These are phyloP conservation scores for Pyricularia grisea DNA, from an alignment of 2,329 filamentous ascomycete species.

Conservation along the genomic window DNA sequence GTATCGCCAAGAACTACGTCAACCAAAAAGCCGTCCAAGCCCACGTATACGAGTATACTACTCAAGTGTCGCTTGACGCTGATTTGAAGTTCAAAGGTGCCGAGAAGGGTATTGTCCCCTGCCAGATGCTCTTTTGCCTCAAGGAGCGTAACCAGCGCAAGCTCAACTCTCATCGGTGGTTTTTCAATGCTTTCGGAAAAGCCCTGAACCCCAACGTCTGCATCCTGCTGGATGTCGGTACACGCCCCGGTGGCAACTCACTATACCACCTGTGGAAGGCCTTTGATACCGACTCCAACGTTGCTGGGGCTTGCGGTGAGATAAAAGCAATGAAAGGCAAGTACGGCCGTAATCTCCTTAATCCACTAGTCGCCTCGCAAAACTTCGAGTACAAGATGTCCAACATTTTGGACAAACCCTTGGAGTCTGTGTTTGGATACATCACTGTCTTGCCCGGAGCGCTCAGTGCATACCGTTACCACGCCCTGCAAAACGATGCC, in stretches of 20 bases:
- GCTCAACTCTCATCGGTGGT: constrained; percentile 97
- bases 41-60: constrained; percentile 98
- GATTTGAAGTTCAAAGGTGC: constrained; percentile 98
- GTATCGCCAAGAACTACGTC: constrained; percentile 97
- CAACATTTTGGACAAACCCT: constrained; percentile 93
- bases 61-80: constrained; percentile 89
- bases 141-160: constrained; percentile 98
- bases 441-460: constrained; percentile 96
- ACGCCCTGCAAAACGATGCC: constrained; percentile 92
- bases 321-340: constrained; percentile 96
- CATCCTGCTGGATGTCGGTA: constrained; percentile 93
- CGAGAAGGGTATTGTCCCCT: constrained; percentile 96
- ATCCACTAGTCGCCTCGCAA: constrained; percentile 90
- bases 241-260: constrained; percentile 77
- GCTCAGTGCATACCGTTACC: constrained; percentile 89
- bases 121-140: constrained; percentile 95
- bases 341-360: constrained; percentile 72
- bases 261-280: constrained; percentile 99
- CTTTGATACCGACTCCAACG: constrained; percentile 95
- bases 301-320: constrained; percentile 92
- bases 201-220: constrained; percentile 93
- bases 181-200: constrained; percentile 95
- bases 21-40: constrained; percentile 93
- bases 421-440: constrained; percentile 96
- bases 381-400: constrained; percentile 99